Base-by-base conservation (phyloP, 208 protist genomes). In the Acanthamoeba rhysodes region DNA sequence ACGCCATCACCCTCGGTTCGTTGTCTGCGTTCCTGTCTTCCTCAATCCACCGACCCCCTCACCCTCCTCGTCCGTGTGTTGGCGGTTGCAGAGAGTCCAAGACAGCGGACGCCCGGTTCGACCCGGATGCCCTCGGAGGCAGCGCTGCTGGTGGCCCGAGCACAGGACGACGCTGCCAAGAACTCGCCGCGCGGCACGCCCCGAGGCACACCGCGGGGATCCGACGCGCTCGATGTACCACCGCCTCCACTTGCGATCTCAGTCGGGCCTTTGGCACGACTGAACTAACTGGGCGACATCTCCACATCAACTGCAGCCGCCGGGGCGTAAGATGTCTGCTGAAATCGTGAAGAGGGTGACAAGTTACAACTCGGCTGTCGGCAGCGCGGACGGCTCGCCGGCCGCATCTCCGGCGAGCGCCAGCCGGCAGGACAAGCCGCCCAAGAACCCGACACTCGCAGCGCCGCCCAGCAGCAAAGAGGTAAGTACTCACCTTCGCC, bases 121-220 rank as follows among this genome's bases (percentile, higher is more conserved):
- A 2, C 9, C 27, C 8, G 76, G 45, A 29, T 27, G 27, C 80
- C 80, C 12, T 88, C 80, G 8, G 80, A 88, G 24, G 12, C 80
- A 27, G 80, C 80, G 8, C 24, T 64, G 45, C 45, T 88, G n/a
- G 50, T 88, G 7, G 18, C 80, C 4, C 45, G 50, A 3, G 80
- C 50, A 10, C 80, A 88, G 80, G 80, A 88, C 27, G 80, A 64
- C 80, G n/a, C 57, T 41, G 34, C 24, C 80, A 88, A 88, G 80
- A 64, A 45, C 34, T 88, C 80, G 24, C 53, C 80, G 6, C 20
- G 80, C 14, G 41, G 41, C 27, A 41, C 72, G 14, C 72, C 53
- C 53, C 53, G 53, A 20, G 66, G 66, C 66, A 74, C 66, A 12
- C 66, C 72, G 29, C 72, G 72, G n/a, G 68, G 74, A 24, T 59